Percentiles rank a stretch among this genome's conserved stretches.
These are phyloP conservation scores for Candida quercuum DNA, from an alignment of 805 yeast species.

Conservation along the genomic window DNA sequence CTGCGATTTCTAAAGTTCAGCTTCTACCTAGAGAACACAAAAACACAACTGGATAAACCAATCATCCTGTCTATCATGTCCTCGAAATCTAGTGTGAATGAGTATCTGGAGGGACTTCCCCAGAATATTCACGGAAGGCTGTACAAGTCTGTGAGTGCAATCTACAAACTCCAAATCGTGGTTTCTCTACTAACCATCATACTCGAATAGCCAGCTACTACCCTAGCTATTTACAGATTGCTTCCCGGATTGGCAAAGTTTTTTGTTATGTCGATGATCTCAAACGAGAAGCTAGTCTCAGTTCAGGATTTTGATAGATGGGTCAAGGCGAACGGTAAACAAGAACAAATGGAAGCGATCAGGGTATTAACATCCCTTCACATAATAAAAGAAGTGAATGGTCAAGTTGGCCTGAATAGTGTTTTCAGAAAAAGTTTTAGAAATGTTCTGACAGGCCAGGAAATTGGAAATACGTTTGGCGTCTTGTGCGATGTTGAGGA, in stretches of 20 bases:
- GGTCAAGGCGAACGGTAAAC: slow-evolving; percentile 56
- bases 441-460: slow-evolving; percentile 81
- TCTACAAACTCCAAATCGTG: too few relatives aligned
- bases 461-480: slow-evolving; percentile 69
- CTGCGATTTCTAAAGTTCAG: too few relatives aligned
- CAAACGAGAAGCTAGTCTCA: slow-evolving; percentile 68
- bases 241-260: slow-evolving; percentile 88
- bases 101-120: slow-evolving; percentile 86
- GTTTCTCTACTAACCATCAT: neutral
- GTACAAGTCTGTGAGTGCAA: slow-evolving; percentile 50
- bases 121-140: slow-evolving; percentile 78
- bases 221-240: slow-evolving; percentile 86
- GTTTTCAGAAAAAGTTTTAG: slow-evolving; percentile 72
- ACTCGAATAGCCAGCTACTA: slow-evolving; percentile 66
- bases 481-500: slow-evolving; percentile 53
- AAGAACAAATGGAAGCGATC: slow-evolving; percentile 64
- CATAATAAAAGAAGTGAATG: slow-evolving; percentile 54
- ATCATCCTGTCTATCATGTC: slow-evolving; percentile 14
- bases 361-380: slow-evolving; percentile 73
- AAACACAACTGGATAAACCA: neutral
- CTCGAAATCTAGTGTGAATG: slow-evolving; percentile 71
- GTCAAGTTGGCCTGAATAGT: slow-evolving; percentile 53
- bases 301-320: slow-evolving; percentile 66
- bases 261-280: slow-evolving; percentile 81
- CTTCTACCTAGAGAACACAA: neutral